These are phyloP conservation scores for Meyerozyma elateridarum DNA, from an alignment of 1,139 yeast genomes.

Conservation along the genomic window DNA sequence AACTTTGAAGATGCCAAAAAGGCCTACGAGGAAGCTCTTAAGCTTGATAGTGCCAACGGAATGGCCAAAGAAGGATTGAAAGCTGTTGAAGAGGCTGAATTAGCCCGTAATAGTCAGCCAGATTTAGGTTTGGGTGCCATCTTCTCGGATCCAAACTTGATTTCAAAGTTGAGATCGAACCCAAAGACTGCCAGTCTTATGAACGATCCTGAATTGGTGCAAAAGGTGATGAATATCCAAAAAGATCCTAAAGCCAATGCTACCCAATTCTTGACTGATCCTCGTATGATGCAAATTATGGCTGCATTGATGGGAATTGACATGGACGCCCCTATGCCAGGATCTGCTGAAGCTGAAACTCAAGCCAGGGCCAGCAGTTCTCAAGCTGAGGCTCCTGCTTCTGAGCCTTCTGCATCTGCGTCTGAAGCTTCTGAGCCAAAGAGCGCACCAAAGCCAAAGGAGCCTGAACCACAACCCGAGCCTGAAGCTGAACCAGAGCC, in stretches of 20 bases:
- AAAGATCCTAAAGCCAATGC: constrained; percentile 72
- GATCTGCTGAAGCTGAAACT: constrained; percentile 15
- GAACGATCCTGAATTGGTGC: constrained; percentile 82
- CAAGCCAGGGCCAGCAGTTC: constrained; percentile 12
- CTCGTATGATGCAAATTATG: constrained; percentile 83
- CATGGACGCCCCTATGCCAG: constrained; percentile 46
- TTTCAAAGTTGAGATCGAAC: constrained; percentile 68
- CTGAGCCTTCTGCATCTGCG: constrained; percentile 11
- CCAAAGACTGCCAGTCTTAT: constrained; percentile 85
- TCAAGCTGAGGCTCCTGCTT: constrained; percentile 8
- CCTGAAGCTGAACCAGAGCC: constrained; percentile 21
- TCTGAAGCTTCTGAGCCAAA: constrained; percentile 8
- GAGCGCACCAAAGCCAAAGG: constrained; percentile 9
- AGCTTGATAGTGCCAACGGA: constrained; percentile 74
- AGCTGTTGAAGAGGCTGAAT: constrained; percentile 58
- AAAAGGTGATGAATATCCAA: constrained; percentile 62
- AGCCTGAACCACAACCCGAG: constrained; percentile 32
- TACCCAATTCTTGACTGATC: constrained; percentile 66
- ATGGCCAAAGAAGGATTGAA: constrained; percentile 84
- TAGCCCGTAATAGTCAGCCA: constrained; percentile 43
- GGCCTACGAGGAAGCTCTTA: constrained; percentile 76
- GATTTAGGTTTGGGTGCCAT: constrained; percentile 75
- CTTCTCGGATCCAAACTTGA: constrained; percentile 76
- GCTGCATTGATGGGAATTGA: constrained; percentile 85
- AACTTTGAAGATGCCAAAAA: constrained; percentile 64